These are phyloP conservation scores for Periconia sp. DNA, from an alignment of 2,329 filamentous ascomycete genomes.

Conservation along the genomic window DNA sequence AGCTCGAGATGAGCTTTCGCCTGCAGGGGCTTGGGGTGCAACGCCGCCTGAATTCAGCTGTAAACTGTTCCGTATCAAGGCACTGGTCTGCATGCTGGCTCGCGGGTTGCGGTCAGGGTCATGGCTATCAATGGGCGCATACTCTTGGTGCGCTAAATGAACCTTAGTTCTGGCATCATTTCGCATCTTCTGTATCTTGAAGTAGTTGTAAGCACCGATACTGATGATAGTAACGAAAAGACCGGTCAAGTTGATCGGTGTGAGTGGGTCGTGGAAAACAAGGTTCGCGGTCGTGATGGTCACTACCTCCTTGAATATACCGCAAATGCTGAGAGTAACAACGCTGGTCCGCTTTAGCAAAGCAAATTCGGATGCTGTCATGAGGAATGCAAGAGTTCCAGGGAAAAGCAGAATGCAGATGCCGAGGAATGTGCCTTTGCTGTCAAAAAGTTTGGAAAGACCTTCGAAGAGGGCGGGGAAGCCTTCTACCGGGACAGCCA, in stretches of 20 bases:
- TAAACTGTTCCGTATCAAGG: conserved; percentile 40
- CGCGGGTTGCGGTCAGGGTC: conserved; percentile 32
- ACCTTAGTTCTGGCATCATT: conserved; percentile 64
- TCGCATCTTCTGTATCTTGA: conserved; percentile 91
- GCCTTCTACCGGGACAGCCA: conserved; percentile 86
- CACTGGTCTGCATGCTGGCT: conserved; percentile 24
- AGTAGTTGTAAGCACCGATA: conserved; percentile 89
- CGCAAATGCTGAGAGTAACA: conserved; percentile 92
- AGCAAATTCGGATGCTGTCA: conserved; percentile 96
- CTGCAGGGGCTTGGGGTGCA: conserved; percentile 8
- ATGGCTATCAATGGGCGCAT: conserved; percentile 36
- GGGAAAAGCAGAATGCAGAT: conserved; percentile 83
- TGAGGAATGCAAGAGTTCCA: conserved; percentile 86
- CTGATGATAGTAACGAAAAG: conserved; percentile 84
- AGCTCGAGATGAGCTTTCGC: conserved; percentile 32
- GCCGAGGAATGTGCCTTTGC: conserved; percentile 68
- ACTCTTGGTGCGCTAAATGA: conserved; percentile 43
- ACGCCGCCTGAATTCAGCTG: conserved; percentile 35
- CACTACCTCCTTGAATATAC: conserved; percentile 98
- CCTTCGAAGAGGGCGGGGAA: conserved; percentile 68
- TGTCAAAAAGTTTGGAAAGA: conserved; percentile 62
- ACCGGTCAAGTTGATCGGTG: conserved; percentile 82
- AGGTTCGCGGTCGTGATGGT: conserved; percentile 88
- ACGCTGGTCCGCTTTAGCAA: conserved; percentile 93
- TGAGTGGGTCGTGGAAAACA: conserved; percentile 86